Evolutionary conservation across 352 stramenopile species (phyloP).

Genomic region (Phytophthora sp.): DNA sequence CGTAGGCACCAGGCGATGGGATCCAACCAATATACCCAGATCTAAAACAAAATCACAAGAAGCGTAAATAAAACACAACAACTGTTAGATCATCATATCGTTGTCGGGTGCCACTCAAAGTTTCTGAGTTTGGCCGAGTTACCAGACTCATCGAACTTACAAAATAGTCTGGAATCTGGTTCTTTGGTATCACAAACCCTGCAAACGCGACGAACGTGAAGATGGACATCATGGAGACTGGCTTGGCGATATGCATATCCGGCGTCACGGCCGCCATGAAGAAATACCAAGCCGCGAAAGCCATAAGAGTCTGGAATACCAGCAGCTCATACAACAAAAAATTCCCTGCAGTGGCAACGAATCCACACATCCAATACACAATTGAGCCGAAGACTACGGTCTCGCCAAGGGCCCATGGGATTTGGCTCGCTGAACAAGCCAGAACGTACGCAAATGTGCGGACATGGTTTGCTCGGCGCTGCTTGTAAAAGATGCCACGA

Average conservation of each 20-base stretch:
- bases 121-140: too few relatives aligned
- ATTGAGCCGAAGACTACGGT: conserved; percentile 80
- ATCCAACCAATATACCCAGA: conserved; percentile 82
- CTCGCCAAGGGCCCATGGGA: conserved; percentile 66
- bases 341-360: conserved; percentile 1
- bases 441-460: conserved; percentile 80
- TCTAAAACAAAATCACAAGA: too few relatives aligned
- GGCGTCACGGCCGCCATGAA: conserved; percentile 47
- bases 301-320: conserved; percentile 54
- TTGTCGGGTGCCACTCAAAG: too few relatives aligned
- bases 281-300: conserved; percentile 71
- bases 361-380: conserved; percentile 90
- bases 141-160: too few relatives aligned
- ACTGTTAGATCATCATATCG: too few relatives aligned
- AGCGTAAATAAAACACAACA: too few relatives aligned
- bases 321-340: conserved; percentile 51
- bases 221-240: conserved; percentile 61
- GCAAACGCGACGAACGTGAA: conserved; percentile 67
- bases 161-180: conserved; percentile 61
- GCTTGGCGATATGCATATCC: conserved; percentile 55
- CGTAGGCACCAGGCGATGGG: conserved; percentile 68
- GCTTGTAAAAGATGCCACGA: conserved; percentile 72
- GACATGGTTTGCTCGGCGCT: conserved; percentile 67
- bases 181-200: conserved; percentile 62
- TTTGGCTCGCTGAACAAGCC: conserved; percentile 40